These are phyloP conservation scores for Bipolaris cookei DNA, from an alignment of 2,329 filamentous ascomycete species.

Conservation along the genomic window DNA sequence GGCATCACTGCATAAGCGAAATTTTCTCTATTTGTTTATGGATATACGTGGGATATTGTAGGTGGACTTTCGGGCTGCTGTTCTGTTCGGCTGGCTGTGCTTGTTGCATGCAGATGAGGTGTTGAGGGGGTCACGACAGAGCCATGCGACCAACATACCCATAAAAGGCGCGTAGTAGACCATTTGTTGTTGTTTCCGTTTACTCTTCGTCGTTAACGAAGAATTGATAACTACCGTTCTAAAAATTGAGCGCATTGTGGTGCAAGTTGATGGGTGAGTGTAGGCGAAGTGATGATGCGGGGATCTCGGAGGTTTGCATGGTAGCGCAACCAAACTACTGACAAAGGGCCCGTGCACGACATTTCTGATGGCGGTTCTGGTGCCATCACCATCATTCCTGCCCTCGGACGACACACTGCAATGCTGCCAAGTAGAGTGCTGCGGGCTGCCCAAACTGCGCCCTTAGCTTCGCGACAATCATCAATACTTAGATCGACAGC, in stretches of 20 bases:
- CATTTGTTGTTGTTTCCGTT: slow-evolving; percentile 13
- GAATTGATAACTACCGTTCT: slow-evolving; percentile 18
- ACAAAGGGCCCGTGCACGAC: slow-evolving; percentile 19
- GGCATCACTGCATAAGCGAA: slow-evolving; percentile 19
- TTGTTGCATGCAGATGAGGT: slow-evolving; percentile 23
- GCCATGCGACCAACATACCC: slow-evolving; percentile 27
- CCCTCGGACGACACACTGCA: slow-evolving; percentile 41
- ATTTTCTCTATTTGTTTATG: slow-evolving; percentile 10
- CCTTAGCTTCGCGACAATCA: slow-evolving; percentile 32
- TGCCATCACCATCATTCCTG: slow-evolving; percentile 14
- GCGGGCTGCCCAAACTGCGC: slow-evolving; percentile 43
- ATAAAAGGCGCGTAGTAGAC: slow-evolving; percentile 19
- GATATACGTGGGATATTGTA: background rate
- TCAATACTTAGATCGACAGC: slow-evolving; percentile 27
- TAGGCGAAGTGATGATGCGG: slow-evolving; percentile 10
- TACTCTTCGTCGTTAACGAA: slow-evolving; percentile 5
- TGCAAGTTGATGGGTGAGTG: background rate
- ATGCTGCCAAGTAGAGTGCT: slow-evolving; percentile 59
- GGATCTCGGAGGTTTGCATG: slow-evolving; percentile 19
- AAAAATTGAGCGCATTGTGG: background rate
- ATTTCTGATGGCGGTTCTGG: slow-evolving; percentile 27
- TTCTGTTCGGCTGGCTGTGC: slow-evolving; percentile 1
- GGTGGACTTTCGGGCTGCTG: slow-evolving; percentile 4
- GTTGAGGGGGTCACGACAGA: slow-evolving; percentile 16
- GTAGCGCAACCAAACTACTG: slow-evolving; percentile 1